Conservation (phyloP, 2,329 filamentous ascomycete species). For the Sordariomycetes sp. region DNA sequence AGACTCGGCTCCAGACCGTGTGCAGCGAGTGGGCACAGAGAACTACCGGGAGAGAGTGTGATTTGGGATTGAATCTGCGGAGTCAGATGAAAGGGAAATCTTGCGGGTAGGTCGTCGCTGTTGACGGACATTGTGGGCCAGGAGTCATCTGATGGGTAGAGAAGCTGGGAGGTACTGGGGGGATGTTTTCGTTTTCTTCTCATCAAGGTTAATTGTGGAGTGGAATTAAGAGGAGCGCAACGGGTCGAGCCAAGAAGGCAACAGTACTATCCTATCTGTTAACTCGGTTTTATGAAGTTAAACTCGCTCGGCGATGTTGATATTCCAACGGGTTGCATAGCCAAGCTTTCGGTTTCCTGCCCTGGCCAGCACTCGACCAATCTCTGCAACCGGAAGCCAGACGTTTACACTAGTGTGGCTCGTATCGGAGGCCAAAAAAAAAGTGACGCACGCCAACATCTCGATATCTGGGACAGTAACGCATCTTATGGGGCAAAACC, state of each 20-base stretch:
- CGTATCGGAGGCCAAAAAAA: too few species aligned
- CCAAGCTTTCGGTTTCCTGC: not conserved
- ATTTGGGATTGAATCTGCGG: not conserved
- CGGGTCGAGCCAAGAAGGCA: not conserved
- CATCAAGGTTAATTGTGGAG: not conserved
- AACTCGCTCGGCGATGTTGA: not conserved
- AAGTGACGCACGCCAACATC: too few species aligned
- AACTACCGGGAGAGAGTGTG: not conserved
- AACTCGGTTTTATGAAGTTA: not conserved
- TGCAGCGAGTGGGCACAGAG: not conserved
- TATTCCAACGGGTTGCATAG: not conserved
- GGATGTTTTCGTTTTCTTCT: not conserved
- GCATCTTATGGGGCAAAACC: too few species aligned
- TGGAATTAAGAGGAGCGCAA: not conserved
- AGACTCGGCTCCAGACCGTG: not conserved
- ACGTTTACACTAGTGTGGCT: too few species aligned
- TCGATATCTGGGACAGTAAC: too few species aligned
- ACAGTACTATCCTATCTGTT: not conserved
- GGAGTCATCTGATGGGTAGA: not conserved
- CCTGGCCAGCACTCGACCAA: not conserved
- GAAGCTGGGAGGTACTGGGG: not conserved
- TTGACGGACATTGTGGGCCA: not conserved
- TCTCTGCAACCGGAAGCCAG: not conserved
- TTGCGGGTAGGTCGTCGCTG: not conserved
- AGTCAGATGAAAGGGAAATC: not conserved